A percentile compares a stretch with the other conserved stretches of the same genome.
Evolutionary conservation across 306 rosid species (phyloP).

Genomic region (Trifolium repens): DNA sequence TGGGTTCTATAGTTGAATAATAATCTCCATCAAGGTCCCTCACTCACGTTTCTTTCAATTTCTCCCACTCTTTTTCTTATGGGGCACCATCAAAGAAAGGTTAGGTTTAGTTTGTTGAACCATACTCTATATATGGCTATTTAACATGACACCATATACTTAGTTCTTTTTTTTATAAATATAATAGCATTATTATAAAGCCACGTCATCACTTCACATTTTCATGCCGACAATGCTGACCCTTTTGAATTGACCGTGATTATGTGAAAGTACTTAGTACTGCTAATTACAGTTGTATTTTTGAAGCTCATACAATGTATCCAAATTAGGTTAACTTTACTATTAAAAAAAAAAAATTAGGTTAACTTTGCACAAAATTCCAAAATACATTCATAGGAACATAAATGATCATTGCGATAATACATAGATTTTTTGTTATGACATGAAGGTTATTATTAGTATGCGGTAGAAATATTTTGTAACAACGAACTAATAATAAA

Average conservation of each 20-base stretch:
- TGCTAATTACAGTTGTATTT: not conserved
- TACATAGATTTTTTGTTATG: too few species aligned
- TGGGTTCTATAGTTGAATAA: slow-evolving; percentile 3
- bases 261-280: not conserved
- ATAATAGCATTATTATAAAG: not conserved
- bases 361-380: too few species aligned
- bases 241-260: slow-evolving; percentile 3
- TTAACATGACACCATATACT: not conserved
- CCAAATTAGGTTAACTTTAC: too few species aligned
- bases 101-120: slow-evolving; percentile 57
- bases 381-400: too few species aligned
- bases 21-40: not conserved
- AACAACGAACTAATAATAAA: too few species aligned
- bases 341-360: too few species aligned
- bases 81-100: slow-evolving; percentile 36
- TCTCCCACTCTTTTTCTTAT: not conserved
- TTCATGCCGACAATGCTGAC: slow-evolving; percentile 5
- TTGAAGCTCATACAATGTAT: not conserved
- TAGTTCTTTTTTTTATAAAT: not conserved
- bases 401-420: too few species aligned
- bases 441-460: too few species aligned
- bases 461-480: too few species aligned
- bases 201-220: not conserved
- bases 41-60: not conserved
- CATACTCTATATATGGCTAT: not conserved